Conservation (phyloP, 495 filamentous ascomycete species). For the Penicillium riverlandense region DNA sequence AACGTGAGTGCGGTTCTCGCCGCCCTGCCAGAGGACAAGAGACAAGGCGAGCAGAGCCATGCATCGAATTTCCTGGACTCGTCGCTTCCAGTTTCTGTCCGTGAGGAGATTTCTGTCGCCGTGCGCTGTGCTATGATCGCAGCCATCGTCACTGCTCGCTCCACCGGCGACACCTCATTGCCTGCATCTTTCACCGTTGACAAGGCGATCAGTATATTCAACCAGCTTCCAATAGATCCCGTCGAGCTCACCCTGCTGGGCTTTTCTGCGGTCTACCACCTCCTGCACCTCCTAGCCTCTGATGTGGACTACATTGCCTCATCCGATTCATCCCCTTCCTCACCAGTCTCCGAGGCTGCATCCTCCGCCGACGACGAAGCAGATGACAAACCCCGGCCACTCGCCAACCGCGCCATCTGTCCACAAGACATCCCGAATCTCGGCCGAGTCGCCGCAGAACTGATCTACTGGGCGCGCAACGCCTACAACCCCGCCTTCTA, state of each 20-base stretch:
- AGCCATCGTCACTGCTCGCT: conserved; percentile 48
- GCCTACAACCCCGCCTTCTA: conserved; percentile 43
- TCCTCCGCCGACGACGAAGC: conserved; percentile 28
- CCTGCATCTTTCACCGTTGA: conserved; percentile 33
- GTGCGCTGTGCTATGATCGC: conserved; percentile 78
- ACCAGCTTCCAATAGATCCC: conserved; percentile 36
- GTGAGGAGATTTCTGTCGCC: conserved; percentile 61
- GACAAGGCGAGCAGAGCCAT: conserved; percentile 19
- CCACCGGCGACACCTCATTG: conserved; percentile 25
- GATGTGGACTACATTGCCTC: conserved; percentile 44
- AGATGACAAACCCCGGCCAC: conserved; percentile 16
- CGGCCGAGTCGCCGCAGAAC: conserved; percentile 34
- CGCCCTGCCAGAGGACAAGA: conserved; percentile 39
- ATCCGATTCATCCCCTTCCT: conserved; percentile 29
- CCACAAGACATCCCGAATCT: conserved; percentile 29
- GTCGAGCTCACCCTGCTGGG: conserved; percentile 63
- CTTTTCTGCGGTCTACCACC: conserved; percentile 65
- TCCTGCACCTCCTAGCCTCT: conserved; percentile 52
- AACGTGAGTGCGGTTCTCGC: conserved; percentile 44
- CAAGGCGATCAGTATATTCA: conserved; percentile 38
- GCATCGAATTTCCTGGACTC: conserved; percentile 39
- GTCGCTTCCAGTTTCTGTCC: conserved; percentile 41
- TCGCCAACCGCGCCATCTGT: conserved; percentile 8
- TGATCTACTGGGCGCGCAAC: conserved; percentile 42
- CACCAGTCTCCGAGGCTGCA: conserved; percentile 11